A percentile compares a stretch with the other conserved stretches of the same genome.
phyloP scores from a whole-genome alignment of 2,329 filamentous ascomycete genomes.

The Fusarium sp. region DNA sequence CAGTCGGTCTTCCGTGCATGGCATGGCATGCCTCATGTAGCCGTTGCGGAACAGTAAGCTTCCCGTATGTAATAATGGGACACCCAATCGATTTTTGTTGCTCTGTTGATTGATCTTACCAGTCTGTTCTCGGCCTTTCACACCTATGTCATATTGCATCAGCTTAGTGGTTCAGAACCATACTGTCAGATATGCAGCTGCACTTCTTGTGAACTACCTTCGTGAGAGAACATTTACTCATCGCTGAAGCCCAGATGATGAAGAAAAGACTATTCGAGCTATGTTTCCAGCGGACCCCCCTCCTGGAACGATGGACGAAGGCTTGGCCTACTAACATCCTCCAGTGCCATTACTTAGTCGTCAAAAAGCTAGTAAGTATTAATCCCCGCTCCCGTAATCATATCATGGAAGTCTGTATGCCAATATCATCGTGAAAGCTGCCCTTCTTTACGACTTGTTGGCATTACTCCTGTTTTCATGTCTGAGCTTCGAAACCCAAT shows the following conservation, averaged over 20 bases:
- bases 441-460: background rate
- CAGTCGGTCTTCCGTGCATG: slow-evolving; percentile 4
- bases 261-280: background rate
- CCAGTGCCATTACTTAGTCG: background rate
- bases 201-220: background rate
- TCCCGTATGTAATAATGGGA: slow-evolving; percentile 4
- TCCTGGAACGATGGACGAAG: background rate
- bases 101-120: background rate
- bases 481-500: background rate
- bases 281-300: background rate
- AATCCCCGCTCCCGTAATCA: no score
- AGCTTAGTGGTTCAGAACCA: background rate
- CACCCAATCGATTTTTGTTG: background rate
- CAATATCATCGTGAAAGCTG: background rate
- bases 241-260: background rate
- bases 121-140: background rate
- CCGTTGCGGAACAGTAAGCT: background rate
- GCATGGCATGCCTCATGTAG: slow-evolving; percentile 3
- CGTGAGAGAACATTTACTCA: background rate
- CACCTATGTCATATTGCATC: background rate
- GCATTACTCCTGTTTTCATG: background rate
- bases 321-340: background rate
- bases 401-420: background rate
- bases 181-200: background rate
- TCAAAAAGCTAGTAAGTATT: background rate